Evolutionary conservation across 345 rosid species (phyloP), one percentile per base, ranked within the genome.

Genomic region (Punica granatum): DNA sequence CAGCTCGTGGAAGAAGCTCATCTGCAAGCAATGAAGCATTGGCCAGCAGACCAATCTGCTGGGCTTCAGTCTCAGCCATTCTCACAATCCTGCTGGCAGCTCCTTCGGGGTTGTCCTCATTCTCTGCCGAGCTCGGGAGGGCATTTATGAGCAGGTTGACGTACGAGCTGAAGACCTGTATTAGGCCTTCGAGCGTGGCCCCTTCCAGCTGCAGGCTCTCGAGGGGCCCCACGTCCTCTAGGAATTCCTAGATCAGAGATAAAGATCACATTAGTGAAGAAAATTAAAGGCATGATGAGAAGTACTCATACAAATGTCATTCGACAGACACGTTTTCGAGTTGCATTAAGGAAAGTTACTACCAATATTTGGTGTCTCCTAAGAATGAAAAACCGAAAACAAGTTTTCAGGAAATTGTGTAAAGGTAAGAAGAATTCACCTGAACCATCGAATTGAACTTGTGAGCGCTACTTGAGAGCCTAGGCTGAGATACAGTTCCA

Each of bases 21-120:
- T 93, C 98, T 25, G 94, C 92, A 69, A 93, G 78, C 61, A 90
- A 73, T 36, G 86, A 86, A 56, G 97, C 96, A 76, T 89, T 90
- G 35, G 95, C 94, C 43, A 93, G 84, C 65, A 93, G 77, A 68
- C 94, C 97, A 37, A 88, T 63, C 65, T 93, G 98, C 72, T 90
- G 97, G 63, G 84, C 70, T 79, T 90, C 96, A 26, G 83, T 89
- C 75, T 86, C 96, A 11, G 92, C 97, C 79, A 85, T 74, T 64
- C 79, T 84, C 39, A 90, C 96, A 71, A 93, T 81, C 76, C 78
- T 87, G 56, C 73, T 74, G 32, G 75, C 79, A 31, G 83, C 78
- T 49, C 79, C 83, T 63, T 78, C 89, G 36, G 78, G 65, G 71
- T 77, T 74, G 71, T 90, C 98, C 77, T 89, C 97, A 54, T 73